These are phyloP conservation scores for Xylariaceae sp. DNA, from an alignment of 2,329 filamentous ascomycete genomes.

Conservation along the genomic window DNA sequence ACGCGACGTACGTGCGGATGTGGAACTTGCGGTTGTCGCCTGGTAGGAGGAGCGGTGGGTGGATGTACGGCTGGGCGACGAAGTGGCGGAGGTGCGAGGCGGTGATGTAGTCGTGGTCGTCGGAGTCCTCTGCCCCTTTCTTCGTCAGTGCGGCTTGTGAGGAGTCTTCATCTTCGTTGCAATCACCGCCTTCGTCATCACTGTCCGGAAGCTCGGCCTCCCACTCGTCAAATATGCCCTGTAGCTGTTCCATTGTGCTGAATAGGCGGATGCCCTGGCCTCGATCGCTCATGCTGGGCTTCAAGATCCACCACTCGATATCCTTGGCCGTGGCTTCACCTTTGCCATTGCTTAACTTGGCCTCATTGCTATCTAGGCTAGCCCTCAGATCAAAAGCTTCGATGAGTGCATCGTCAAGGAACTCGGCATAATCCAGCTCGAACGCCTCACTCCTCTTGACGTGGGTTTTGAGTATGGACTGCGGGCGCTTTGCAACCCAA, in stretches of 20 bases:
- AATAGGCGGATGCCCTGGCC: conserved; percentile 92
- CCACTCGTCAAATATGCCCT: conserved; percentile 86
- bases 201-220: conserved; percentile 65
- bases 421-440: conserved; percentile 95
- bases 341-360: conserved; percentile 11
- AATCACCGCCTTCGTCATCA: conserved; percentile 60
- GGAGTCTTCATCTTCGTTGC: conserved; percentile 23
- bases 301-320: conserved; percentile 94
- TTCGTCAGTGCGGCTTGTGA: conserved; percentile 17
- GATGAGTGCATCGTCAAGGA: conserved; percentile 85
- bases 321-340: conserved; percentile 36
- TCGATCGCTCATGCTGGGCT: conserved; percentile 95
- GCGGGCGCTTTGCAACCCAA: conserved; percentile 81
- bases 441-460: conserved; percentile 80
- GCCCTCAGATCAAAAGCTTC: conserved; percentile 85
- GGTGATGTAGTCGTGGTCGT: conserved; percentile 56
- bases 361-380: conserved; percentile 67
- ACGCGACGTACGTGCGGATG: conserved; percentile 86
- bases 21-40: conserved; percentile 80
- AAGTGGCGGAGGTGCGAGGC: conserved; percentile 94
- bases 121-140: conserved; percentile 14
- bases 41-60: conserved; percentile 73
- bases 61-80: conserved; percentile 90
- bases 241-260: conserved; percentile 77
- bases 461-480: conserved; percentile 62